Base-by-base conservation (phyloP, 139 green algal genomes). In the Yamagishiella unicocca region DNA sequence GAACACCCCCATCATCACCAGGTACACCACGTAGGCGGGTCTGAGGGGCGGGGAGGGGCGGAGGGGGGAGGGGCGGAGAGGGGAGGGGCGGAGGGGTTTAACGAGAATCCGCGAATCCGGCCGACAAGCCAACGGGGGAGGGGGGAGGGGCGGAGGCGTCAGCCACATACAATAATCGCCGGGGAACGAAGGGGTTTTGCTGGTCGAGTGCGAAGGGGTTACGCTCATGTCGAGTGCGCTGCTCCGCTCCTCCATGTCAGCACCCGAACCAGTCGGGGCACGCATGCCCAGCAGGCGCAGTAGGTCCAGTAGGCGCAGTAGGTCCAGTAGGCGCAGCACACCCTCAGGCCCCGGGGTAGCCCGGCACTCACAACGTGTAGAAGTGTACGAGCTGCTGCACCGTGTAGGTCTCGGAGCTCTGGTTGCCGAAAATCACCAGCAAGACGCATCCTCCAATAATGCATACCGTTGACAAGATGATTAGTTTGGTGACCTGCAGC, bases 401-500 rank as follows among this genome's bases (percentile, higher is more conserved):
- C 0, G 88, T 96, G 31, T 95, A 93, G 22, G 87, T 85, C 14
- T 90, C 79, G 38, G 90, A 95, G 58, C 87, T 77, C 83, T 98
- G 96, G 89, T 96, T 97, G 74, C 96, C 96, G 91, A 98, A 98
- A 0, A 87, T 72, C 12, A 98, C 96, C 42, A 98, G 91, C 67
- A 98, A 67, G 19, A 98, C 73, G 77, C 95, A 98, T 58, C 96
- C 96, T 0, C 68, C 89, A 4, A 98, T 93, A 45, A 98, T 97
- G 61, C 93, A 91, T 19, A 38, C 3, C 19, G 77, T 84, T 37
- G 77, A 84, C 29, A 58, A 21, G 6, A 84, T 73, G 38, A 84
- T 73, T 0, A 84, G 55, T 19, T 84, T 84, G 22, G 77, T 84
- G 25, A 84, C 38, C 77, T 84, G 77, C 25, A 2, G 46, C 33